These are phyloP conservation scores for Acer campestre DNA, from an alignment of 345 rosid species.

Conservation along the genomic window DNA sequence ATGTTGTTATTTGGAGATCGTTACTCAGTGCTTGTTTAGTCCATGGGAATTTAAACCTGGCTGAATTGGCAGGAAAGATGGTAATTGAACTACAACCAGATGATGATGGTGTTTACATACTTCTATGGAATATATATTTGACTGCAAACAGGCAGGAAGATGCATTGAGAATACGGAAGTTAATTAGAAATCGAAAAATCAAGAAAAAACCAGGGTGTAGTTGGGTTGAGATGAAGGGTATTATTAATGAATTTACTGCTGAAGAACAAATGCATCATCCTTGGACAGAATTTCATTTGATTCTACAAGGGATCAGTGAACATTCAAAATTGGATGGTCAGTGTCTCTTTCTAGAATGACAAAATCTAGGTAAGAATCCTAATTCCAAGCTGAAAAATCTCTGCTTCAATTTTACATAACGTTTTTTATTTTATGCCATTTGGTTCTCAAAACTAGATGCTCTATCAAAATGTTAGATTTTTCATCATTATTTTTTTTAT, in stretches of 20 bases:
- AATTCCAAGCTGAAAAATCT: too few species aligned
- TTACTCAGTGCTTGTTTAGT: slow-evolving; percentile 30
- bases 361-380: too few species aligned
- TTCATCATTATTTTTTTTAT: too few species aligned
- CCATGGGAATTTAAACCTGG: slow-evolving; percentile 29
- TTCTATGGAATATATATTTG: slow-evolving; percentile 29
- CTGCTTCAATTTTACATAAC: too few species aligned
- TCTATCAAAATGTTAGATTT: too few species aligned
- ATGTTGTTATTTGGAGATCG: slow-evolving; percentile 40
- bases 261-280: slow-evolving; percentile 25
- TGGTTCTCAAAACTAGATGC: too few species aligned
- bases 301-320: slow-evolving; percentile 18
- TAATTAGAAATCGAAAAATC: slow-evolving; percentile 28
- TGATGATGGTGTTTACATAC: slow-evolving; percentile 29
- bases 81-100: slow-evolving; percentile 27
- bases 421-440: too few species aligned
- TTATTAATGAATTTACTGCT: slow-evolving; percentile 31
- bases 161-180: slow-evolving; percentile 25
- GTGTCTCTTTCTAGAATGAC: background rate
- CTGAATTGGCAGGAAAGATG: slow-evolving; percentile 29
- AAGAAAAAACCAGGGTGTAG: slow-evolving; percentile 37
- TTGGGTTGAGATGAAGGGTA: slow-evolving; percentile 35
- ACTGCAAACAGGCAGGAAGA: slow-evolving; percentile 23
- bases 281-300: background rate
- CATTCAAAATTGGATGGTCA: background rate